Evolutionary conservation across 192 early-diverging fungal genomes (phyloP).

Genomic region (Coemansia sp.): DNA sequence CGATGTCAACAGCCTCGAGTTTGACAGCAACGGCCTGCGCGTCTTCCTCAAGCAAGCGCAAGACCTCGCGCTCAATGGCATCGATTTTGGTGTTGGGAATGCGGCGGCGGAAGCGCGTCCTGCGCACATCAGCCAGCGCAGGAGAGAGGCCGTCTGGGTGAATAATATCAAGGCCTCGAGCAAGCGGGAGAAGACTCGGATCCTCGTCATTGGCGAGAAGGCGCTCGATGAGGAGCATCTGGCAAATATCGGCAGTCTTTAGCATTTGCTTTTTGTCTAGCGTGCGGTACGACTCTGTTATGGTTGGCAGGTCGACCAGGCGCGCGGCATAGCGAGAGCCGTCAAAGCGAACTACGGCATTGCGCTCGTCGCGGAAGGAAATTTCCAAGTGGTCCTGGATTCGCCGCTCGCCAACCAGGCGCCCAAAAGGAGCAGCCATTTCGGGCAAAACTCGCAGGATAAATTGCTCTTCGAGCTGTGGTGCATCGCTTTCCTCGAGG

Average conservation of each 20-base stretch:
- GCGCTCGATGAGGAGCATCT: slow-evolving; percentile 40
- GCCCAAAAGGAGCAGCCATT: slow-evolving; percentile 29
- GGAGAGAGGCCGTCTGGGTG: slow-evolving; percentile 33
- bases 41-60: slow-evolving; percentile 41
- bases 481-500: slow-evolving; percentile 21
- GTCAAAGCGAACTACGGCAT: slow-evolving; percentile 31
- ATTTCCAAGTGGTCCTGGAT: slow-evolving; percentile 42
- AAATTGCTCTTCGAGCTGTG: slow-evolving; percentile 45
- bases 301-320: slow-evolving; percentile 45
- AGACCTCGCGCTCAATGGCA: slow-evolving; percentile 35
- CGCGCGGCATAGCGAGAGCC: slow-evolving; percentile 13
- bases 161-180: slow-evolving; percentile 32
- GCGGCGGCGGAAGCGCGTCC: slow-evolving; percentile 27
- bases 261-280: slow-evolving; percentile 43
- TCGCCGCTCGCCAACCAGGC: slow-evolving; percentile 26
- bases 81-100: slow-evolving; percentile 32
- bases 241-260: slow-evolving; percentile 49
- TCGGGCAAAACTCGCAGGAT: slow-evolving; percentile 37
- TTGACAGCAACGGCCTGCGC: slow-evolving; percentile 44
- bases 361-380: slow-evolving; percentile 38
- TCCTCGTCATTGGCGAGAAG: background rate
- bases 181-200: slow-evolving; percentile 8
- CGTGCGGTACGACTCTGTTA: slow-evolving; percentile 42
- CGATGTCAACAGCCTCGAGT: slow-evolving; percentile 29
- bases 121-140: slow-evolving; percentile 27